Percentiles rank a stretch among this genome's conserved stretches.
These are phyloP conservation scores for Vachellia collinsii DNA, from an alignment of 306 rosid species.

Conservation along the genomic window DNA sequence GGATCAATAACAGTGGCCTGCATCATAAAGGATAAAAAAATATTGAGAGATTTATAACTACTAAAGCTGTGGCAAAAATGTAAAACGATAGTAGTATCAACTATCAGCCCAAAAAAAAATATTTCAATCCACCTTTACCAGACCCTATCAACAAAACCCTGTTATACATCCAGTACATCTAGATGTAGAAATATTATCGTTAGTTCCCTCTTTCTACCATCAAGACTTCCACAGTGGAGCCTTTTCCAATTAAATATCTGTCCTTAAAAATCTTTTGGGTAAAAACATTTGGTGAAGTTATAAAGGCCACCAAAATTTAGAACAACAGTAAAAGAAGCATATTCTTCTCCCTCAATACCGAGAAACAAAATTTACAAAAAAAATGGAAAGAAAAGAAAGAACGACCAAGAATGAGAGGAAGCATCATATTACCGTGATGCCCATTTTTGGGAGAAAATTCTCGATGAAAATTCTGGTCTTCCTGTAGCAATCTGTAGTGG, in stretches of 20 bases:
- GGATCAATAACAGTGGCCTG: conserved; percentile 91
- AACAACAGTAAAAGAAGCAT: neutral
- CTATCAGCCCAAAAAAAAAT: neutral
- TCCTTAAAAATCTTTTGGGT: neutral
- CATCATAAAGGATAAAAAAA: conserved; percentile 21
- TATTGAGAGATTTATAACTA: conserved; percentile 23
- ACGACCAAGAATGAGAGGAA: neutral
- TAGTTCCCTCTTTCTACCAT: neutral
- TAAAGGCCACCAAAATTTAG: neutral
- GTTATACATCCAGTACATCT: neutral
- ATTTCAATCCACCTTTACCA: neutral
- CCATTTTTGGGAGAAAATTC: conserved; percentile 89
- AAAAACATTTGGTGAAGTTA: neutral
- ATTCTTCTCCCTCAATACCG: neutral
- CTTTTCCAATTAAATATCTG: neutral
- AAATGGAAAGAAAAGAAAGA: neutral
- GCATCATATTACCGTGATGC: conserved; percentile 65
- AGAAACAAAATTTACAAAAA: neutral
- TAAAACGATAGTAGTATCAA: neutral
- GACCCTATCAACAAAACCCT: conserved; percentile 3
- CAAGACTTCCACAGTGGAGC: neutral
- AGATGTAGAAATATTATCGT: neutral
- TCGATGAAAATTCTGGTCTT: conserved; percentile 92
- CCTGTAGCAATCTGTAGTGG: conserved; percentile 95
- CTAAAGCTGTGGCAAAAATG: neutral